Evolutionary conservation across 2,329 filamentous ascomycete species (phyloP).

Genomic region (Talaromyces sp.): DNA sequence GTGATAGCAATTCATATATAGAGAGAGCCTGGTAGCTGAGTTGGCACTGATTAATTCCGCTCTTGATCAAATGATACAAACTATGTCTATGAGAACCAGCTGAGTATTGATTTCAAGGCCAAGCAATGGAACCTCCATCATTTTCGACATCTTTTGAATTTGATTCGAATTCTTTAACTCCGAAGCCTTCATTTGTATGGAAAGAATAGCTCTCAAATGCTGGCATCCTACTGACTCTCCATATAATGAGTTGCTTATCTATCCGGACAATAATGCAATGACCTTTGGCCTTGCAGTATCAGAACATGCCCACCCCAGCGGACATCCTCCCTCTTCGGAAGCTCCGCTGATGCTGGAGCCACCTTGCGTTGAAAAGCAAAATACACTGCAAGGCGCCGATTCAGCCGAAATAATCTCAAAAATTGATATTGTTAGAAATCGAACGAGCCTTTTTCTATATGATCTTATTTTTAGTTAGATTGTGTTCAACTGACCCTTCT

Average conservation of each 20-base stretch:
- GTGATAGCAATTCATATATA: neutral
- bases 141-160: neutral
- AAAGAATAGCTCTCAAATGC: neutral
- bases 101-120: neutral
- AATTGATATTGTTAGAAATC: neutral
- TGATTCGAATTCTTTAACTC: neutral
- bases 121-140: neutral
- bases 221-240: neutral
- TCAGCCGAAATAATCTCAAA: neutral
- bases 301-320: neutral
- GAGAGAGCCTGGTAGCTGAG: neutral
- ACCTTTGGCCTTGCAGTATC: neutral
- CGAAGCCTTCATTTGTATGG: neutral
- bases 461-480: neutral
- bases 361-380: neutral
- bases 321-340: neutral
- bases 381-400: neutral
- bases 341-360: neutral
- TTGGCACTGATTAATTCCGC: neutral
- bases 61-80: neutral
- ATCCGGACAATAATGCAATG: neutral
- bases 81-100: neutral
- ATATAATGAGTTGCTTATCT: neutral
- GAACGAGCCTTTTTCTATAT: neutral
- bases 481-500: neutral